These are phyloP conservation scores for Yamadazyma aaseri DNA, from an alignment of 1,139 yeast genomes.

Conservation along the genomic window DNA sequence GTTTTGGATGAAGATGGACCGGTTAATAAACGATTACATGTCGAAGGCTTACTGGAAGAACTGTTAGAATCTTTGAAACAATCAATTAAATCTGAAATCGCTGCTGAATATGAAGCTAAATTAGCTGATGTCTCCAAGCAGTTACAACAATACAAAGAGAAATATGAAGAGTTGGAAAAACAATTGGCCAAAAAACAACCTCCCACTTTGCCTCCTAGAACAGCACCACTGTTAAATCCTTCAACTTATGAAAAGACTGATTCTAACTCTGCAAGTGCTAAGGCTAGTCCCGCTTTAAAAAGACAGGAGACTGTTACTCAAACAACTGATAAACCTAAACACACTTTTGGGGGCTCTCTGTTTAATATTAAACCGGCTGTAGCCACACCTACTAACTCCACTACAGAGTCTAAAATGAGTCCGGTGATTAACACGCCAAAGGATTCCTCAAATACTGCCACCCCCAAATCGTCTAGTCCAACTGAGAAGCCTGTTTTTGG, in stretches of 20 bases:
- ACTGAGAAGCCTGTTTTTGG: conserved; percentile 39
- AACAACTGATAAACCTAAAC: conserved; percentile 11
- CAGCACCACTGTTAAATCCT: not conserved
- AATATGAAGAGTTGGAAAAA: conserved; percentile 8
- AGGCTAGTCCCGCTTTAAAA: conserved; percentile 8
- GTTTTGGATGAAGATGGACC: conserved; percentile 4
- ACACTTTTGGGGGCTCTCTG: conserved; percentile 33
- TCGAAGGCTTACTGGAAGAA: not conserved
- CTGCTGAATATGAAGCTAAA: conserved; percentile 20
- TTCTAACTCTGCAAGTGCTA: not conserved
- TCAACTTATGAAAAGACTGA: not conserved
- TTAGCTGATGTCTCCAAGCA: conserved; percentile 22
- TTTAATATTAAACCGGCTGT: conserved; percentile 21
- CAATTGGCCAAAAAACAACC: conserved; percentile 7
- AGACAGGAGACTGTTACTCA: conserved; percentile 5
- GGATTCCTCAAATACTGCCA: conserved; percentile 8
- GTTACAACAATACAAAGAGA: conserved; percentile 18
- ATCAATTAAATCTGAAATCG: conserved; percentile 18
- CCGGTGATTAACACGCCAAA: conserved; percentile 13
- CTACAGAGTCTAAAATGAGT: conserved; percentile 6
- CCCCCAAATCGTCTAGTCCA: conserved; percentile 3
- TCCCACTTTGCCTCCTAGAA: conserved; percentile 18
- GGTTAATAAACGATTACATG: conserved; percentile 5
- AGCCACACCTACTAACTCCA: conserved; percentile 21
- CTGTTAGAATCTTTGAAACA: conserved; percentile 15